Evolutionary conservation across 345 rosid species (phyloP), one percentile per base, ranked within the genome.

Genomic region (Euclidium syriacum): DNA sequence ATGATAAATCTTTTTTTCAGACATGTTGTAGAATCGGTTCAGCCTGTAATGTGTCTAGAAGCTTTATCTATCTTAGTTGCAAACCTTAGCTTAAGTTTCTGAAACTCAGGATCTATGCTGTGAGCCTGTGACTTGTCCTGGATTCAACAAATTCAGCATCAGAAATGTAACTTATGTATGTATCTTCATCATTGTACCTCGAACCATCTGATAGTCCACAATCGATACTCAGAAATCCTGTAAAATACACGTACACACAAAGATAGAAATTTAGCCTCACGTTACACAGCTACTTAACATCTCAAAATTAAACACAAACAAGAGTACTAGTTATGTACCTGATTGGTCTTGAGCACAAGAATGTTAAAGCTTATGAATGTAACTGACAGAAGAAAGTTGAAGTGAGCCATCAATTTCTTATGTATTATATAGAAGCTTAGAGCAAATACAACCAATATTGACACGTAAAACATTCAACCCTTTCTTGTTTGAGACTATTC

Each of bases 141-240:
- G 71, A 64, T 9, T 79, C 77, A 2, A 61, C 58, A 19, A 43
- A 76, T 1, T 46, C 44, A 26, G 27, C 67, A 41, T 79, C 83
- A 12, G 79, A 77, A 14, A 24, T 9, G 11, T 77, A 79, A 35
- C 27, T 48, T 11, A 77, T 39, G 22, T 72, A 68, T 1, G 81
- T 79, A 59, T 27, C 49, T 3, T 39, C 15, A 7, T 79, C 78
- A 0, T 23, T 70, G 27, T 71, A 79, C 29, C 62, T 44, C 22
- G 78, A 62, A 50, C 30, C 64, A 4, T 39, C 29, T 0, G 68
- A 73, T 46, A 46, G 20, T 6, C 80, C 79, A 15, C 75, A 79
- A 33, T 77, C 83, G 38, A 77, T 63, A 70, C 83, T 76, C 5
- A 76, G 65, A 46, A 76, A 79, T 10, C 79, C 80, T 74, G 73